A percentile compares a stretch with the other conserved stretches of the same genome.
phyloP scores from a whole-genome alignment of 768 basidiomycete genomes.

The Kwoniella bestiolae region DNA sequence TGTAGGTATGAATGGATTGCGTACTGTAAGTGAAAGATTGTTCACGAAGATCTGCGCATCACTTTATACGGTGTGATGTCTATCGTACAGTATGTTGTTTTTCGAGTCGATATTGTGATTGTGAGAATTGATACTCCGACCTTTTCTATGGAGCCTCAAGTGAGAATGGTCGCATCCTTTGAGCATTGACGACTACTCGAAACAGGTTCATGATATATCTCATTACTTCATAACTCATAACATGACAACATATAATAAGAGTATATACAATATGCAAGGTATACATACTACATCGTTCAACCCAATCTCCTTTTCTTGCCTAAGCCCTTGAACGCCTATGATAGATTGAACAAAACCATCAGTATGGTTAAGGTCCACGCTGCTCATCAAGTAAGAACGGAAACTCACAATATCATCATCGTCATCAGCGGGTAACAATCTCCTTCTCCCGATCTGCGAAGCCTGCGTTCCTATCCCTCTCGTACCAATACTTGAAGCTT shows the following conservation, averaged over 20 bases:
- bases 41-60: too few relatives aligned
- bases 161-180: not conserved
- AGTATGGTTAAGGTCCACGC: not conserved
- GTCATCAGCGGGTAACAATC: slow-evolving; percentile 34
- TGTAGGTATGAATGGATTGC: not conserved
- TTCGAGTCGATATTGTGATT: not conserved
- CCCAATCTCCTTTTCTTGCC: slow-evolving; percentile 32
- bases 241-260: slow-evolving; percentile 2
- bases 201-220: too few relatives aligned
- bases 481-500: not conserved
- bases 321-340: slow-evolving; percentile 33
- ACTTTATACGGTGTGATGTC: too few relatives aligned
- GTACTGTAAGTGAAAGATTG: not conserved
- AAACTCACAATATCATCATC: slow-evolving; percentile 32
- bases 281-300: slow-evolving; percentile 60
- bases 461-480: slow-evolving; percentile 13
- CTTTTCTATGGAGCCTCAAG: not conserved
- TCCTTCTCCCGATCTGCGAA: slow-evolving; percentile 26
- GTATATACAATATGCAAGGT: slow-evolving; percentile 60
- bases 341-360: not conserved
- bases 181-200: too few relatives aligned
- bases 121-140: not conserved
- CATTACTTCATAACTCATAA: not conserved
- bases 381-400: not conserved
- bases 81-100: not conserved